Base-by-base conservation (phyloP, 495 filamentous ascomycete genomes). In the Aspergillus conjunctus region DNA sequence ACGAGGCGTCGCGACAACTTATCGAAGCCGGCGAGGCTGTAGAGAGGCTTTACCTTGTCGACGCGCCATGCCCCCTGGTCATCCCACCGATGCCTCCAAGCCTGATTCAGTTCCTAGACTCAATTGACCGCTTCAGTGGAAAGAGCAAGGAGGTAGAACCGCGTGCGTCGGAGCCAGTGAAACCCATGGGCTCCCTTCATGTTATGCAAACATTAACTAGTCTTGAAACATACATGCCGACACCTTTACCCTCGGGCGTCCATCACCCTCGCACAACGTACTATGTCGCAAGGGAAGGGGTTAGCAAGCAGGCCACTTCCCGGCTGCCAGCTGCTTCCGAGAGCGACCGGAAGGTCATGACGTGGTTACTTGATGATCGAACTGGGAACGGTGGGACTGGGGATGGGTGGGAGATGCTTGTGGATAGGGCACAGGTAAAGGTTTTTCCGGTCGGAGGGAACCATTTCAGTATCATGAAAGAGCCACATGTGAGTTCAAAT, bases 1-100 rank as follows among this genome's bases (percentile, higher is more conserved):
- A 46, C 26, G 59, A 61, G 20, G 53, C 53, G 3, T 20, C 45
- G 5, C 45, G 53, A 10, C 44, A 56, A 9, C 39, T 60, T 5
- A n/a, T 56, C 15, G 10, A 18, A 3, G 26, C 50, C 12, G 52
- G 44, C 0, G 59, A 56, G 31, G 26, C 18, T 3, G 53, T 61
- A 10, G 14, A 50, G 2, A 32, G 34, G 14, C 53, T 61, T 18
- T 9, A 50, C 6, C 33, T 61, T 2, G 10, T 61, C 14, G 59
- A 61, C 45, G 51, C 59, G 7, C 59, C 59, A 1, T 51, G 22
- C 33, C 59, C 48, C 15, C 6, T 26, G 3, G 15, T 6, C 20
- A 50, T 50, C n/a, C n/a, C n/a, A 2, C 48, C 48, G 5, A 21
- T 50, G 20, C 48, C 48, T 7, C n/a, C 15, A 11, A 26, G 12